Conservation (phyloP, 2,329 filamentous ascomycete species). For the Thyridium curvatum region DNA sequence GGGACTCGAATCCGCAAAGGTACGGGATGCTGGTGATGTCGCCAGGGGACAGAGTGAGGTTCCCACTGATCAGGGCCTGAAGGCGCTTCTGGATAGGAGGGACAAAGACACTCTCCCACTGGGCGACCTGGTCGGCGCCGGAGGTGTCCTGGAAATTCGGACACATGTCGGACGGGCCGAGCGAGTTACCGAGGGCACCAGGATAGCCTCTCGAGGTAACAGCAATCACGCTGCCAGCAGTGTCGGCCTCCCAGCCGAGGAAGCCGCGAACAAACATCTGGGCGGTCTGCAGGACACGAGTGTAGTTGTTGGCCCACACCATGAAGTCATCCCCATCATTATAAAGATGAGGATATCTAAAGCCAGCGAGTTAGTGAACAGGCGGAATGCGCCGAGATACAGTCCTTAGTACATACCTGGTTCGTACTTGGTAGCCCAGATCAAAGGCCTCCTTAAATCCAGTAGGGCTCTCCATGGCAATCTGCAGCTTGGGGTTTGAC, state of each 20-base stretch:
- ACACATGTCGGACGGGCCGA: slow-evolving; percentile 58
- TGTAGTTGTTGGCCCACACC: slow-evolving; percentile 62
- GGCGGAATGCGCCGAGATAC: too few relatives aligned
- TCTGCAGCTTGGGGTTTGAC: slow-evolving; percentile 46
- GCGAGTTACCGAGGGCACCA: slow-evolving; percentile 51
- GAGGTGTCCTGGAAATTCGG: slow-evolving; percentile 50
- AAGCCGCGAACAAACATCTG: slow-evolving; percentile 56
- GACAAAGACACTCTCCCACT: slow-evolving; percentile 45
- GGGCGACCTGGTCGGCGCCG: slow-evolving; percentile 36
- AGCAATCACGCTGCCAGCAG: slow-evolving; percentile 48
- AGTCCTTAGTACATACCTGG: too few relatives aligned
- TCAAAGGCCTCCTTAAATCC: slow-evolving; percentile 57
- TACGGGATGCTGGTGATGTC: slow-evolving; percentile 58
- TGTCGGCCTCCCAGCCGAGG: slow-evolving; percentile 47
- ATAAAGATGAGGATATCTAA: slow-evolving; percentile 42
- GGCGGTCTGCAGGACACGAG: slow-evolving; percentile 56
- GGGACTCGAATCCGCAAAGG: slow-evolving; percentile 65
- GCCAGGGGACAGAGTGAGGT: slow-evolving; percentile 43
- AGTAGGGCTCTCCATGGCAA: slow-evolving; percentile 52
- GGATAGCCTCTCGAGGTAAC: slow-evolving; percentile 49
- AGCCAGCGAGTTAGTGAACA: neutral
- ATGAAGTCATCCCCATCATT: slow-evolving; percentile 42
- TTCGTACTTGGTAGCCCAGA: slow-evolving; percentile 46
- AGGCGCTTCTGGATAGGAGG: slow-evolving; percentile 48
- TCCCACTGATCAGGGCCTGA: slow-evolving; percentile 44